Conservation (phyloP, 202 grass and related monocot species). For the Hordeum pubiflorum region DNA sequence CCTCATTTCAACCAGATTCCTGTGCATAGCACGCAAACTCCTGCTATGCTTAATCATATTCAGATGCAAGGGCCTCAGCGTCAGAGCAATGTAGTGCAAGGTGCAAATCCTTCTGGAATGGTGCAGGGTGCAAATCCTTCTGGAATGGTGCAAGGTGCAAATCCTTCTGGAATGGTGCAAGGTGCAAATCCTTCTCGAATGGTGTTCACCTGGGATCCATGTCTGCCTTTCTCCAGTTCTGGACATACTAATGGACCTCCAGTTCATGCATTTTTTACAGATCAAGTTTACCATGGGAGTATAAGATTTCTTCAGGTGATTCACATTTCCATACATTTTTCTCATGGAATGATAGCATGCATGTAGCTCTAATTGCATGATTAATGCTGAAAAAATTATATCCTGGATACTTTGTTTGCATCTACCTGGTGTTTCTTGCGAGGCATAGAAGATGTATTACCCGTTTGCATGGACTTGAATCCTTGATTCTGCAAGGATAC, state of each 20-base stretch:
- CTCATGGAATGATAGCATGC: neutral
- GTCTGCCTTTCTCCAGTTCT: conserved; percentile 31
- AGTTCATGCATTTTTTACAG: conserved; percentile 13
- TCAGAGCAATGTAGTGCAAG: conserved; percentile 29
- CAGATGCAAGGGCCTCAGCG: conserved; percentile 33
- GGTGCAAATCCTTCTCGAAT: conserved; percentile 30
- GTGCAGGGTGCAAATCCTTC: conserved; percentile 38
- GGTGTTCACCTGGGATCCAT: conserved; percentile 36
- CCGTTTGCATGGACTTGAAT: conserved; percentile 1
- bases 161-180: conserved; percentile 9
- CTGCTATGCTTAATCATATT: conserved; percentile 26
- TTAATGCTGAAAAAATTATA: neutral
- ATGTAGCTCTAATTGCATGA: conserved; percentile 9
- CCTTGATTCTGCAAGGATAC: neutral
- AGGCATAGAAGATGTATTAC: neutral
- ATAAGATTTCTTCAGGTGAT: conserved; percentile 48
- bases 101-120: conserved; percentile 31
- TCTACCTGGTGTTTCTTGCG: neutral
- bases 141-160: neutral
- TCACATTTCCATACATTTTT: conserved; percentile 1
- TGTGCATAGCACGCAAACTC: conserved; percentile 41
- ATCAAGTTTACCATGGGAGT: conserved; percentile 25
- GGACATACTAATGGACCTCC: conserved; percentile 30
- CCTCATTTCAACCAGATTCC: conserved; percentile 39
- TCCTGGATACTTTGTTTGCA: neutral